phyloP scores from a whole-genome alignment of 352 stramenopile species.

The Phytophthora boehmeriae region DNA sequence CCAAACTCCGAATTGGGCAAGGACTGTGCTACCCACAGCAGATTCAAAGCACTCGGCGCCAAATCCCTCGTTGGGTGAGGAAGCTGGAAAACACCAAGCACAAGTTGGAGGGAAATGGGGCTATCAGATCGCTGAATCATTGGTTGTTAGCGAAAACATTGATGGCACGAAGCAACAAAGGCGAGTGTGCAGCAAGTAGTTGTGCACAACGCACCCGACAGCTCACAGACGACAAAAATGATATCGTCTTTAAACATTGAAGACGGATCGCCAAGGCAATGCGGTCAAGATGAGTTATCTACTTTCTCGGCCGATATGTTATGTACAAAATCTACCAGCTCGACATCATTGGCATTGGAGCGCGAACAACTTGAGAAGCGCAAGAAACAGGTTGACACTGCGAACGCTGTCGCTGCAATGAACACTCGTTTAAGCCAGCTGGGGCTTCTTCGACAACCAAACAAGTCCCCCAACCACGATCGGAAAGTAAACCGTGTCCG shows the following conservation, averaged over 20 bases:
- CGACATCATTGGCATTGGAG: conserved; percentile 61
- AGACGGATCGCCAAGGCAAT: background rate
- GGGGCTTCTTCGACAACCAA: conserved; percentile 43
- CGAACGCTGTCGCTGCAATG: conserved; percentile 77
- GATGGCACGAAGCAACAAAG: too few relatives aligned
- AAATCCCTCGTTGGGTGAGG: background rate
- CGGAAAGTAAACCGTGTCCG: background rate
- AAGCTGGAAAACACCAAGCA: conserved; percentile 2
- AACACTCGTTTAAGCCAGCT: conserved; percentile 70
- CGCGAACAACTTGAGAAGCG: conserved; percentile 74
- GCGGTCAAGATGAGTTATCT: conserved; percentile 32
- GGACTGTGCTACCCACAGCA: conserved; percentile 26
- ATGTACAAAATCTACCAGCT: conserved; percentile 10
- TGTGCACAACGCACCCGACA: background rate
- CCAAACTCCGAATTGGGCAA: conserved; percentile 67
- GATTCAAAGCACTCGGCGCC: conserved; percentile 16
- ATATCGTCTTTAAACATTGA: background rate
- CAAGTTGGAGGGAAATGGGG: conserved; percentile 27
- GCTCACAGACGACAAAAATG: background rate
- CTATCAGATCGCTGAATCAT: conserved; percentile 4
- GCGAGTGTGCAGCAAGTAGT: too few relatives aligned
- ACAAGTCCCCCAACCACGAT: conserved; percentile 2
- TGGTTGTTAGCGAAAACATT: conserved; percentile 1
- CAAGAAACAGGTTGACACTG: conserved; percentile 76
- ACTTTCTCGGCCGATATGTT: conserved; percentile 39